Conservation (phyloP, 208 protist species). For the Leishmania aethiopica region DNA sequence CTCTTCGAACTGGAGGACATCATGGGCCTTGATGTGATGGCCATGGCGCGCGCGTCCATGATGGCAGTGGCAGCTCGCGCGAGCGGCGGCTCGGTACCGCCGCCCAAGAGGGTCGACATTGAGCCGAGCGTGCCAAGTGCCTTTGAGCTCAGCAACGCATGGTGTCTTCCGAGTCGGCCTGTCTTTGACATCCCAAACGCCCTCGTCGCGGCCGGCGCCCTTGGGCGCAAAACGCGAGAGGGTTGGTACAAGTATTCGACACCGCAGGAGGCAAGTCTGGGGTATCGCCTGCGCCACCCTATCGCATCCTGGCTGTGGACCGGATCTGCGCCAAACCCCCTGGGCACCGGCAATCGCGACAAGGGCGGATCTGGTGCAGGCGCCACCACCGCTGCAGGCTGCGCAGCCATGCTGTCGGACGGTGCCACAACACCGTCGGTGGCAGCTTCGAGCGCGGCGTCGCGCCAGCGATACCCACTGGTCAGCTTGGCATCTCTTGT, state of each 20-base stretch:
- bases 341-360: background rate
- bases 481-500: slow-evolving; percentile 29
- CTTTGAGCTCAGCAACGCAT: slow-evolving; percentile 28
- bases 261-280: slow-evolving; percentile 14
- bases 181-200: slow-evolving; percentile 54
- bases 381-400: background rate
- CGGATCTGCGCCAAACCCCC: background rate
- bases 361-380: background rate
- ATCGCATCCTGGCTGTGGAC: slow-evolving; percentile 28
- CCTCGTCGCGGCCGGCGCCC: slow-evolving; percentile 48
- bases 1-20: slow-evolving; percentile 86
- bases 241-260: slow-evolving; percentile 81
- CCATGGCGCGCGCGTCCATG: slow-evolving; percentile 29
- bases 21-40: slow-evolving; percentile 78
- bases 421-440: background rate
- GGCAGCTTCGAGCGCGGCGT: background rate
- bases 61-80: background rate
- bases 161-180: slow-evolving; percentile 39
- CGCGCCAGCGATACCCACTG: slow-evolving; percentile 25
- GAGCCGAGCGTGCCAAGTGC: slow-evolving; percentile 15
- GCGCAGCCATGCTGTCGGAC: background rate
- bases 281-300: slow-evolving; percentile 30
- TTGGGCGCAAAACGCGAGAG: slow-evolving; percentile 74
- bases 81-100: background rate
- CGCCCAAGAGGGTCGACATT: slow-evolving; percentile 10